A percentile compares a stretch with the other conserved stretches of the same genome.
Conservation (phyloP, 495 filamentous ascomycete species). For the Tuber indicum region DNA sequence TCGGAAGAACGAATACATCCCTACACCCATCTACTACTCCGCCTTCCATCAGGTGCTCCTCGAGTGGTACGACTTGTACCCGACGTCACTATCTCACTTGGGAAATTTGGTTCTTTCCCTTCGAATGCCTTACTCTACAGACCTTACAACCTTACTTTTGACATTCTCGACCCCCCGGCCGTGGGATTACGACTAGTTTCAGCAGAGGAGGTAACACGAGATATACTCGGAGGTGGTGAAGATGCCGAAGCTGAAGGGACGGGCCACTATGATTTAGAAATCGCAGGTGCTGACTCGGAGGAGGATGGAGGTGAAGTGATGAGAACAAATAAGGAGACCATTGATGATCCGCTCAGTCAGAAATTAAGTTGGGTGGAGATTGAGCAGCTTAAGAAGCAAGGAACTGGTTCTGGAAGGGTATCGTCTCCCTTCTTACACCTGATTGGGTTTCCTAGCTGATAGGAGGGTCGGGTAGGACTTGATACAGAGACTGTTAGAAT, state of each 20-base stretch:
- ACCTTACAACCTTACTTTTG: conserved; percentile 84
- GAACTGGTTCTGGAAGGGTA: conserved; percentile 61
- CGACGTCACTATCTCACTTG: conserved; percentile 48
- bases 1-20: conserved; percentile 39
- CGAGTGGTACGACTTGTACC: conserved; percentile 36
- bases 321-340: conserved; percentile 68
- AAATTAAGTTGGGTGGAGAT: conserved; percentile 79
- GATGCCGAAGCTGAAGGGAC: conserved; percentile 43
- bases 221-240: conserved; percentile 60
- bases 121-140: conserved; percentile 79
- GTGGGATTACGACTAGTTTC: conserved; percentile 70
- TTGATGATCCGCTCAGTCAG: conserved; percentile 77
- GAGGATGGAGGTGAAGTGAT: conserved; percentile 52
- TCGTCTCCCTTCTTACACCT: not conserved
- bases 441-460: not conserved
- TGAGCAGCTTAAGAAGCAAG: conserved; percentile 87
- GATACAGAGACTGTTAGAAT: conserved; percentile 75
- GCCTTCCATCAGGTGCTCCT: conserved; percentile 37
- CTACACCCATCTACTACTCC: conserved; percentile 32
- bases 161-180: conserved; percentile 63
- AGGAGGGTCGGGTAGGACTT: conserved; percentile 52
- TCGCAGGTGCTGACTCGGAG: conserved; percentile 25
- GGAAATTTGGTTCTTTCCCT: conserved; percentile 83
- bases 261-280: conserved; percentile 41
- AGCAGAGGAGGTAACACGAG: conserved; percentile 71